Percentiles rank a stretch among this genome's conserved stretches.
phyloP scores from a whole-genome alignment of 768 basidiomycete species.

The Dendrothele bispora region DNA sequence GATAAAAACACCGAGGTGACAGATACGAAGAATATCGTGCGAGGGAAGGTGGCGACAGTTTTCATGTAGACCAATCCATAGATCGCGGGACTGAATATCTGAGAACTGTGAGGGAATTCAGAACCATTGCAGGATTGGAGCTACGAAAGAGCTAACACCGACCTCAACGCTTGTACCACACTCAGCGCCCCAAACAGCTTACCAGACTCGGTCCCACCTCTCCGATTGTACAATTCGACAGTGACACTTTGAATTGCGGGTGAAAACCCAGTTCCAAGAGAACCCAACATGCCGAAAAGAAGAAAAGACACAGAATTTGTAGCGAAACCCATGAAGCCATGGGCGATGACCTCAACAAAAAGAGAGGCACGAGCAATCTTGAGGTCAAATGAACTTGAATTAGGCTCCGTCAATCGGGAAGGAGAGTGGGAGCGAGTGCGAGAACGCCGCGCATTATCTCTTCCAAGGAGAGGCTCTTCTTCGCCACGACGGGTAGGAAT shows the following conservation, averaged over 20 bases:
- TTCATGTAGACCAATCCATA: constrained; percentile 71
- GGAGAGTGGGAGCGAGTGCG: constrained; percentile 15
- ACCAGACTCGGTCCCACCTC: constrained; percentile 63
- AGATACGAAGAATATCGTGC: constrained; percentile 66
- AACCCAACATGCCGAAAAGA: constrained; percentile 42
- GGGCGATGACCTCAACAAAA: constrained; percentile 52
- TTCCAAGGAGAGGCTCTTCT: constrained; percentile 33
- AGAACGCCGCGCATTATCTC: constrained; percentile 11
- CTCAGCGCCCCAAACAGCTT: constrained; percentile 79
- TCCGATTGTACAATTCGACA: constrained; percentile 59
- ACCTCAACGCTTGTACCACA: constrained; percentile 72
- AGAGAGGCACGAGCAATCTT: constrained; percentile 62
- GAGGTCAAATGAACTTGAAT: constrained; percentile 66
- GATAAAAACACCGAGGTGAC: constrained; percentile 38
- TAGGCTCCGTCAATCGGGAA: constrained; percentile 9
- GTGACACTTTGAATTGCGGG: constrained; percentile 76
- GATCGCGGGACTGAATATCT: constrained; percentile 69
- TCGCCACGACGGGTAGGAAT: constrained; percentile 21
- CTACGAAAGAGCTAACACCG: constrained; percentile 26
- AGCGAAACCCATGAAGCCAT: constrained; percentile 48
- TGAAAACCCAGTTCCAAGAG: constrained; percentile 61
- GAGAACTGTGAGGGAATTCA: constrained; percentile 40
- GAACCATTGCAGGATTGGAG: background rate
- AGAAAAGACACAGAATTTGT: constrained; percentile 51
- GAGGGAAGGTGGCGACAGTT: constrained; percentile 71